These are phyloP conservation scores for Colletotrichum horii DNA, from an alignment of 2,329 filamentous ascomycete species.

Conservation along the genomic window DNA sequence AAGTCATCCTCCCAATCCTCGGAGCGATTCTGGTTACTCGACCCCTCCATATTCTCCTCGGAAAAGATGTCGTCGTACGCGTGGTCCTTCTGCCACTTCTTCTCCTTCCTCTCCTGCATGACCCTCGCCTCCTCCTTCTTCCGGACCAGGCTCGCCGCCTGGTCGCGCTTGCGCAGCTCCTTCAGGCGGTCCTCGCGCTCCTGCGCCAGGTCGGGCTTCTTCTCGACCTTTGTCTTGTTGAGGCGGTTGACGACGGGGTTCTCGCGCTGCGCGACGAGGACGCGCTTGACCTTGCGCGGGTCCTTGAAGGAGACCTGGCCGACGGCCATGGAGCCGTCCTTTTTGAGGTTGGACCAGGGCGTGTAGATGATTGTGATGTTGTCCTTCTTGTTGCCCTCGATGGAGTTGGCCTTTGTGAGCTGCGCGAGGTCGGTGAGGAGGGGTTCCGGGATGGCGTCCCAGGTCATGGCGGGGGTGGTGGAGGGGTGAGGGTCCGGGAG, in stretches of 20 bases:
- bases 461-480: conserved; percentile 41
- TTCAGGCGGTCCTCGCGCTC: conserved; percentile 81
- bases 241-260: conserved; percentile 96
- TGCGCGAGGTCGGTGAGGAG: conserved; percentile 91
- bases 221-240: conserved; percentile 94
- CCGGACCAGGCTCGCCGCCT: conserved; percentile 66
- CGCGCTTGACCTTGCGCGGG: conserved; percentile 79
- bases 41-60: conserved; percentile 77
- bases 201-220: conserved; percentile 80
- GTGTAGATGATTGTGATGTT: conserved; percentile 98
- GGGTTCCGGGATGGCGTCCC: conserved; percentile 79
- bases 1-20: conserved; percentile 89
- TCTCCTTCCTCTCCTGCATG: conserved; percentile 81
- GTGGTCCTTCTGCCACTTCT: conserved; percentile 96
- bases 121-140: conserved; percentile 78
- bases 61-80: conserved; percentile 93
- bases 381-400: conserved; percentile 99
- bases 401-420: conserved; percentile 97
- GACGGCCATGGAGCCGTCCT: conserved; percentile 93
- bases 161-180: conserved; percentile 75
- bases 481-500: conserved; percentile 66
- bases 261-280: conserved; percentile 80
- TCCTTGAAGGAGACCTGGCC: conserved; percentile 97
- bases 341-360: conserved; percentile 94
- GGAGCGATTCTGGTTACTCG: conserved; percentile 85